These are phyloP conservation scores for Pleurozium schreberi DNA, from an alignment of 225 moss, liverwort and hornwort species.

Conservation along the genomic window DNA sequence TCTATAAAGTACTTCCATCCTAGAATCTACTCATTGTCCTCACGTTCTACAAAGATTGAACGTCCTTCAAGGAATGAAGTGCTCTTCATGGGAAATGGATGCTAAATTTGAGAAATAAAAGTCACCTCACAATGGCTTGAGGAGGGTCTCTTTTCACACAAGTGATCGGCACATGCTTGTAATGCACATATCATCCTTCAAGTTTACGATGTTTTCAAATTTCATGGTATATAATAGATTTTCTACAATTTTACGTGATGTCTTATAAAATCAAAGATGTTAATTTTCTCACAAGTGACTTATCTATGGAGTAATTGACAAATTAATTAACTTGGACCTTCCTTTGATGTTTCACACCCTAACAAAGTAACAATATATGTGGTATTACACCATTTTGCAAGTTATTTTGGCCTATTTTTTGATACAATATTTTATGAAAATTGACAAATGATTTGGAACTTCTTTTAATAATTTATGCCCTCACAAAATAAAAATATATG, in stretches of 20 bases:
- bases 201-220: background rate
- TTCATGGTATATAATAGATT: background rate
- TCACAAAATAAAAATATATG: too few species aligned
- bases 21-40: background rate
- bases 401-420: background rate
- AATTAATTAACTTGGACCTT: background rate
- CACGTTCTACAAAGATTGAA: background rate
- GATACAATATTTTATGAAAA: too few species aligned
- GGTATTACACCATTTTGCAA: background rate
- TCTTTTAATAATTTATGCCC: too few species aligned
- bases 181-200: background rate
- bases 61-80: background rate
- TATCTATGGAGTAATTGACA: background rate
- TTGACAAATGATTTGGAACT: too few species aligned
- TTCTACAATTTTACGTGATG: background rate
- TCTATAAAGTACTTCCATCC: background rate
- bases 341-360: background rate
- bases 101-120: background rate
- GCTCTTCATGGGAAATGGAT: background rate
- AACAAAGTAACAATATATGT: background rate
- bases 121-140: background rate
- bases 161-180: background rate
- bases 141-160: background rate
- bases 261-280: background rate
- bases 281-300: accelerated